These are phyloP conservation scores for Amanita molliuscula DNA, from an alignment of 768 basidiomycete genomes.

Conservation along the genomic window DNA sequence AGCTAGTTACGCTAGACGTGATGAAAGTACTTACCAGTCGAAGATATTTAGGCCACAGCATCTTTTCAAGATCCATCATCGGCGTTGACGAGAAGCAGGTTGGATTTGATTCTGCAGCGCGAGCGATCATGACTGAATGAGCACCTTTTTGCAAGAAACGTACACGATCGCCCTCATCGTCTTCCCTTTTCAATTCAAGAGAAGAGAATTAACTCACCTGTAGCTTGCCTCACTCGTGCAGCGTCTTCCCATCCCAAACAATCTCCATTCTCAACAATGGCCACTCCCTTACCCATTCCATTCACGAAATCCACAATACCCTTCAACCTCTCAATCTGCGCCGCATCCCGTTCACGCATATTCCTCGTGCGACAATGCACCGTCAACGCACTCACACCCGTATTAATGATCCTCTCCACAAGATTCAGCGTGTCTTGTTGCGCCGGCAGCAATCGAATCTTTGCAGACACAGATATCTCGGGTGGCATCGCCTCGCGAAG, in stretches of 20 bases:
- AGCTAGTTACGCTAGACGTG: neutral
- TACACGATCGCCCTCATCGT: neutral
- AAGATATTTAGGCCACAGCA: slow-evolving; percentile 63
- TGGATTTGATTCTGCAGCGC: slow-evolving; percentile 89
- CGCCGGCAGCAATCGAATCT: slow-evolving; percentile 80
- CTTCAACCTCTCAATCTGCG: slow-evolving; percentile 64
- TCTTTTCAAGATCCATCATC: slow-evolving; percentile 55
- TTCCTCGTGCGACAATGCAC: slow-evolving; percentile 91
- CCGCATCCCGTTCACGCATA: slow-evolving; percentile 79
- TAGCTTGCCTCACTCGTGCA: slow-evolving; percentile 59
- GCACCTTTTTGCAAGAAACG: slow-evolving; percentile 37
- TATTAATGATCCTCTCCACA: slow-evolving; percentile 79
- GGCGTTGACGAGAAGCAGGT: slow-evolving; percentile 72
- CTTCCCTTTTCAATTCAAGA: neutral
- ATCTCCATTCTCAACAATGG: slow-evolving; percentile 92
- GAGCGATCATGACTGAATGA: slow-evolving; percentile 92
- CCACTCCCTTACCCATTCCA: slow-evolving; percentile 63
- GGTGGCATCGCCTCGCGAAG: slow-evolving; percentile 63
- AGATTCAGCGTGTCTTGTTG: slow-evolving; percentile 85
- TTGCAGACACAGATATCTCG: slow-evolving; percentile 84
- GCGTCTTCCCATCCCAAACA: slow-evolving; percentile 74
- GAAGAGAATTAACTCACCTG: slow-evolving; percentile 37
- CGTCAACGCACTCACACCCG: slow-evolving; percentile 83
- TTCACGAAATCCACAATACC: slow-evolving; percentile 86
- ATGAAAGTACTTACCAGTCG: slow-evolving; percentile 41